Base-by-base conservation (phyloP, 208 protist genomes). In the Wallacemonas rigidus region DNA sequence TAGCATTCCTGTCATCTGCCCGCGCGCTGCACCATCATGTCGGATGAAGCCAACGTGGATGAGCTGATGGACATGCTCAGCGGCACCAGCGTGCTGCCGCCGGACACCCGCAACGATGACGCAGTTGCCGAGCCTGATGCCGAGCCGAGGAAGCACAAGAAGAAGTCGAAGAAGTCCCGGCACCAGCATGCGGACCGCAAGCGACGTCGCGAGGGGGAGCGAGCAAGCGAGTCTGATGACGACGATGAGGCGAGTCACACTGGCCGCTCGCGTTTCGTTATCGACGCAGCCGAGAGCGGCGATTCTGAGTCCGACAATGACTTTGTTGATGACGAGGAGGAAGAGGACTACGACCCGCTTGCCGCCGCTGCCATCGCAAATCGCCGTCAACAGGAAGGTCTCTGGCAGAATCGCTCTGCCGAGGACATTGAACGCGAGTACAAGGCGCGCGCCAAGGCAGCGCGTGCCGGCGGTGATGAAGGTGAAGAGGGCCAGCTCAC, bases 401-500 rank as follows among this genome's bases (percentile, higher is more conserved):
- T 60, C 41, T 53, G 44, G 38, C 56, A 72, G 56, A 50, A 56
- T 26, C 53, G 68, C 45, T 26, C 74, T 38, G 86, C 76, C 40
- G 88, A 96, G 36, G 87, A 95, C 65, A 62, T 95, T 53, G 88
- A 81, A 40, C 81, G 87, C 43, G 79, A 90, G 69, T 93, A 91
- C 78, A 90, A 97, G 72, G 87, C 94, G 75, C 82, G 81, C 17
- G 71, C 68, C 43, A 69, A 68, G 55, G 40, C 54, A 17, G 58
- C 17, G 2, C 74, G 79, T 36, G 41, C 40, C 12, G 47, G 78
- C 44, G 55, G 72, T 36, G 61, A 67, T 14, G 67, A 58, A 14
- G 74, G 50, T 39, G 72, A 72, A 41, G 61, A 38, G 44, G 73
- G 63, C 11, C 41, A 77, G 50, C 55, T 82, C 9, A 70, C 80